Conservation (phyloP, 1,284 basidiomycete genomes). For the Sparassis latifolia region DNA sequence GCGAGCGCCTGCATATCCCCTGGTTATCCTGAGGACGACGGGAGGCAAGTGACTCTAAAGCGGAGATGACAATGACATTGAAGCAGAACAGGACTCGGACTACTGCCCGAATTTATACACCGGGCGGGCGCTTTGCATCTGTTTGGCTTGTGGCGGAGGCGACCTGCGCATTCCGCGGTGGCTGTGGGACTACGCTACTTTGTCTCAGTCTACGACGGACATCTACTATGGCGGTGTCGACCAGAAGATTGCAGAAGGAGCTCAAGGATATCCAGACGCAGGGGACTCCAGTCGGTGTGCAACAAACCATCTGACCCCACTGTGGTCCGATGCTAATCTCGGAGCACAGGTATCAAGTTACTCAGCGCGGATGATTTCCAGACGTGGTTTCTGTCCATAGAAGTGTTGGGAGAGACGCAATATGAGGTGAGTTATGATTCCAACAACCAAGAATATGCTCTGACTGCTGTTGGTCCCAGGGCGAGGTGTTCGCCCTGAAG, state of each 20-base stretch:
- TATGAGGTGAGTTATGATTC: constrained; percentile 45
- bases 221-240: constrained; percentile 52
- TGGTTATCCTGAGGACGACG: constrained; percentile 24
- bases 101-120: constrained; percentile 6
- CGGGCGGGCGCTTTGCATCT: constrained; percentile 6
- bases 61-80: constrained; percentile 41
- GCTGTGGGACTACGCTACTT: no score
- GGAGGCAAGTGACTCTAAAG: constrained; percentile 61
- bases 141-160: constrained; percentile 6
- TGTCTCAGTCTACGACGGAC: no score
- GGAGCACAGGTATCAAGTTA: constrained; percentile 54
- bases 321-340: not conserved
- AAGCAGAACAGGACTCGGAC: constrained; percentile 4
- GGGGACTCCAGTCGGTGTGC: constrained; percentile 65
- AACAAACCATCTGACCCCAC: not conserved
- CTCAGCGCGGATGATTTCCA: constrained; percentile 67
- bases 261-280: constrained; percentile 63
- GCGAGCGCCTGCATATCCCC: constrained; percentile 57
- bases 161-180: no score
- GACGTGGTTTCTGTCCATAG: constrained; percentile 68
- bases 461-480: constrained; percentile 33
- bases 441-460: not conserved
- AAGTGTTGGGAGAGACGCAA: constrained; percentile 73
- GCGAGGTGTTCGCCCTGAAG: constrained; percentile 67
- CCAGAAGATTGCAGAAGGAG: constrained; percentile 66